phyloP scores from a whole-genome alignment of 2,329 filamentous ascomycete genomes.

The Eutypa lata region DNA sequence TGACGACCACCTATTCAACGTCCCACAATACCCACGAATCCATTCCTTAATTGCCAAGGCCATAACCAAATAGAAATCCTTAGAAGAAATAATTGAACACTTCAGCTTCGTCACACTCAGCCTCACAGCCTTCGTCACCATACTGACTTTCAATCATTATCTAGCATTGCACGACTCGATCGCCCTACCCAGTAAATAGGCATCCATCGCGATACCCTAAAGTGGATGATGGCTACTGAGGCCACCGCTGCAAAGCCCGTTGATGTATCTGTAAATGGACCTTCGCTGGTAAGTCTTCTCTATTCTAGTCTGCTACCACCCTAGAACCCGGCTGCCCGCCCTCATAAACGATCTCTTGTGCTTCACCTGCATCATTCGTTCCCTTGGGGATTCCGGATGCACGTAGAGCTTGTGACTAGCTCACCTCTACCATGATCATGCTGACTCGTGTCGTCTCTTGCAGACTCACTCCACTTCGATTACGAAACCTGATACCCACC shows the following conservation, averaged over 20 bases:
- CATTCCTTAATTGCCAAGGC: neutral
- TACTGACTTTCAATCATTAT: neutral
- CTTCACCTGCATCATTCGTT: neutral
- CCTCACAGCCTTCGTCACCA: neutral
- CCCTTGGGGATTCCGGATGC: neutral
- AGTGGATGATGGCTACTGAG: conserved; percentile 35
- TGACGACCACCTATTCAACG: neutral
- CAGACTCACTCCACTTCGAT: conserved; percentile 27
- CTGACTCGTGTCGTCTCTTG: conserved; percentile 5
- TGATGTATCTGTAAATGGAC: conserved; percentile 30
- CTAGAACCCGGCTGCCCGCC: neutral
- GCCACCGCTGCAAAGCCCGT: conserved; percentile 27
- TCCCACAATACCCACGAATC: neutral
- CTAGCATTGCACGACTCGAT: neutral
- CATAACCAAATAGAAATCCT: neutral
- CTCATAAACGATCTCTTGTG: neutral
- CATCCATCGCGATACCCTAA: conserved; percentile 15
- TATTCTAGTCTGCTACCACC: neutral
- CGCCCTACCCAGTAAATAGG: conserved; percentile 5
- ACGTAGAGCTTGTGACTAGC: neutral
- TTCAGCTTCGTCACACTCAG: neutral
- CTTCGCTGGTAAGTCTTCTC: conserved; percentile 27
- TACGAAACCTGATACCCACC: conserved; percentile 38
- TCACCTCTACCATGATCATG: neutral
- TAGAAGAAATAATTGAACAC: neutral